Base-by-base conservation (phyloP, 73 alveolate species). In the Urostyla sp. region DNA sequence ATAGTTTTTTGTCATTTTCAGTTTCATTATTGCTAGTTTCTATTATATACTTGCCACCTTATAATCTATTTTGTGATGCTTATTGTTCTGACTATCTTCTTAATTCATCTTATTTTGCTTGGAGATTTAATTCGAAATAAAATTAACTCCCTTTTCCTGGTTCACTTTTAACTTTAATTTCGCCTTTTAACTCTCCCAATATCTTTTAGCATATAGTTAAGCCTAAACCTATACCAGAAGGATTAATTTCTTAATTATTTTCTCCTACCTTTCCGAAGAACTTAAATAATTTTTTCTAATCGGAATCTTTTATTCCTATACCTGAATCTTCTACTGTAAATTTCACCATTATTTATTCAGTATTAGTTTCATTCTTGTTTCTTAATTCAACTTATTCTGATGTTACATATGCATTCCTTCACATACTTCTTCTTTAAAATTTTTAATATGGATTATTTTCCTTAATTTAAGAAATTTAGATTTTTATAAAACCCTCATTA, bases 141-240 rank as follows among this genome's bases (percentile, higher is more conserved):
- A 69, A 69, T 21, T 31, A 31, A 4, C 72, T 69, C 7, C 83
- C 83, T n/a, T 69, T 38, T 4, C 83, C 83, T 46, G 7, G 34
- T 27, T 44, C n/a, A 46, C 72, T 48, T 10, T 48, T 6, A 30
- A 69, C 83, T 24, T 69, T 3, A 24, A 69, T 67, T 31, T 69
- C 54, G 30, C 91, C 72, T n/a, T 80, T 80, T 11, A 67, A 54
- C 48, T 44, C 26, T 16, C 60, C 30, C 16, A 72, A 34, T 3
- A 72, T 52, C 38, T 72, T 81, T 23, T 81, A 51, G 35, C 86
- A 72, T 24, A 81, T 72, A 10, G 86, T 69, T 10, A 81, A 74
- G n/a, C 91, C 91, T n/a, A 81, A 8, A 13, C 91, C 91, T n/a
- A 63, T 37, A 15, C 91, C 91, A 69, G 36, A 23, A 52, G 85